Evolutionary conservation across 805 yeast genomes (phyloP).

Genomic region (Teunomyces gatunensis): DNA sequence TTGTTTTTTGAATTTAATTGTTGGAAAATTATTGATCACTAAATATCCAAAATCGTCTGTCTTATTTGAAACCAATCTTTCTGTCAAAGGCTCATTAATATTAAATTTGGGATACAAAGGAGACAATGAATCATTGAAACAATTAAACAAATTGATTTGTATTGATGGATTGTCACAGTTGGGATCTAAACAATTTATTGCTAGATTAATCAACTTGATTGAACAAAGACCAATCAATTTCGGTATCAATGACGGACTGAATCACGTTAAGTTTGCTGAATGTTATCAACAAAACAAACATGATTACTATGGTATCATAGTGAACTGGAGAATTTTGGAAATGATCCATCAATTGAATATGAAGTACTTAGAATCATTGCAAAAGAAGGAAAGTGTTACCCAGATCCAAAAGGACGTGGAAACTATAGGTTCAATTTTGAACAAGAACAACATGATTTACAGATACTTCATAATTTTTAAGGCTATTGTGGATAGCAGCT

Average conservation of each 20-base stretch:
- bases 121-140: constrained; percentile 17
- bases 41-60: constrained; percentile 18
- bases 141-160: constrained; percentile 24
- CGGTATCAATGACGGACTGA: constrained; percentile 25
- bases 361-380: constrained; percentile 21
- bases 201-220: constrained; percentile 28
- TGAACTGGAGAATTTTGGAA: constrained; percentile 38
- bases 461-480: constrained; percentile 17
- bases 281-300: constrained; percentile 14
- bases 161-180: constrained; percentile 33
- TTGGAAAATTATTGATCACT: constrained; percentile 24
- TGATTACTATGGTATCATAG: constrained; percentile 25
- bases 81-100: constrained; percentile 24
- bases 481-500: constrained; percentile 13
- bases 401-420: constrained; percentile 13
- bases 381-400: constrained; percentile 9
- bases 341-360: constrained; percentile 31
- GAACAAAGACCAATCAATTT: constrained; percentile 21
- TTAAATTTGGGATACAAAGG: constrained; percentile 31
- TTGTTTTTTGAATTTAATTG: constrained; percentile 27
- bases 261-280: constrained; percentile 31
- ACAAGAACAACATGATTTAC: constrained; percentile 7
- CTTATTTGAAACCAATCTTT: constrained; percentile 23
- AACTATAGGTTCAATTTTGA: constrained; percentile 13
- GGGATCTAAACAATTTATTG: constrained; percentile 22